Base-by-base conservation (phyloP, 805 yeast species). In the Vanderwaltozyma polyspora region DNA sequence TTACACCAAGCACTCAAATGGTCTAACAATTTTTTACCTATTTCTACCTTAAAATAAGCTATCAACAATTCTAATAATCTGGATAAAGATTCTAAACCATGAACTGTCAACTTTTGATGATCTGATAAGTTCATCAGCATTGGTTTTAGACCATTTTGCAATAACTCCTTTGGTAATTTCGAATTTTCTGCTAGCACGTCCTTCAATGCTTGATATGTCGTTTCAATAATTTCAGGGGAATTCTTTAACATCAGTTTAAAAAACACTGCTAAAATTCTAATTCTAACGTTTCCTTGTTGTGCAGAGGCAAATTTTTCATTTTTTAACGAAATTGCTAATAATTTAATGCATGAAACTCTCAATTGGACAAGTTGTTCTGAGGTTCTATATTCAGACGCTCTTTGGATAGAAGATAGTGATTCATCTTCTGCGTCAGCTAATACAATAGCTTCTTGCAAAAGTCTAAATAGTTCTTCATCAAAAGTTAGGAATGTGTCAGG, bases 381-480 rank as follows among this genome's bases (percentile, higher is more conserved):
- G 0, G 95, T 87, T 37, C 85, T 70, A 50, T 86, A 78, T 50
- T 91, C 98, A 30, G 82, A 72, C 2, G 85, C 75, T 24, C 91
- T 70, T 48, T 83, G 93, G 0, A 85, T 82, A 42, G 86, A 83
- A 0, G 95, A 85, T 41, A 93, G 65, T 2, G 95, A 83, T 48
- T 89, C 96, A 55, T 91, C 99, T 38, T 91, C 98, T 0, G 98
- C 97, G 60, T 91, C 98, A 6, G 91, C 96, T 32, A 91, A 63
- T 0, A 95, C 95, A 36, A 89, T 66, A 0, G 96, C 95, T 53
- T 91, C 99, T 38, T 83, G 72, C 8, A 91, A 61, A 36, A 93
- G 63, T 34, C 99, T 64, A 39, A 79, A 81, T 39, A 91, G 61
- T 51, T 93, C 97, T 36, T 91, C 97, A 45, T 82, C 83, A 53